These are phyloP conservation scores for Lathyrus aphaca DNA, from an alignment of 306 rosid species.

Conservation along the genomic window DNA sequence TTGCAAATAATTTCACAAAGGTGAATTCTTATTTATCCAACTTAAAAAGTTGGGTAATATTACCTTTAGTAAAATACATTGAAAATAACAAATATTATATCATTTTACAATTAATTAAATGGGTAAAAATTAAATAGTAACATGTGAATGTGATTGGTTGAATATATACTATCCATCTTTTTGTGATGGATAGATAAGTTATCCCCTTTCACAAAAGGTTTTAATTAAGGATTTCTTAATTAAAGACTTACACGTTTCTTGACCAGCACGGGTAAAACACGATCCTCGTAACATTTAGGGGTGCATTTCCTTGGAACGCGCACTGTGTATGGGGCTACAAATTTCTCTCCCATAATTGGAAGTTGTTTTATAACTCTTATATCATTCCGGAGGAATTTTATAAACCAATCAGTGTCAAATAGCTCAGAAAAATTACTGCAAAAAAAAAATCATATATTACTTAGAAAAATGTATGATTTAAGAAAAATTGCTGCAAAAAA, in stretches of 20 bases:
- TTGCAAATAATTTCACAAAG: too few species aligned
- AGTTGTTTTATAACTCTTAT: constrained; percentile 66
- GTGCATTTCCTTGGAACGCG: constrained; percentile 94
- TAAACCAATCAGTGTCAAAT: constrained; percentile 78
- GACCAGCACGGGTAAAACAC: constrained; percentile 66
- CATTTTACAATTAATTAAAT: too few species aligned
- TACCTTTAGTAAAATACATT: too few species aligned
- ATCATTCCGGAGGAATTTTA: constrained; percentile 72
- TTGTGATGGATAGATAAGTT: too few species aligned
- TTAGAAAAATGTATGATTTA: background rate
- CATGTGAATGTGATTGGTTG: too few species aligned
- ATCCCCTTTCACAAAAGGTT: constrained; percentile 3
- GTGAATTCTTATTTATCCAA: too few species aligned
- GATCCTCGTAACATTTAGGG: constrained; percentile 64
- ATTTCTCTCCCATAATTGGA: constrained; percentile 53
- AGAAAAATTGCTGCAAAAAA: constrained; percentile 72
- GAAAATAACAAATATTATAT: too few species aligned
- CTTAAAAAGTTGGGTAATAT: too few species aligned
- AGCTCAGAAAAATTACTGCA: constrained; percentile 86
- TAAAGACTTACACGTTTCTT: constrained; percentile 68
- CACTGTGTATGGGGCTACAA: constrained; percentile 50
- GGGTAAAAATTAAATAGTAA: too few species aligned
- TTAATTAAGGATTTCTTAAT: background rate
- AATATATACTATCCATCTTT: too few species aligned
- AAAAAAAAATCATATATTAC: constrained; percentile 33